Evolutionary conservation across 768 basidiomycete genomes (phyloP).

Genomic region (Fibroporia radiculosa): DNA sequence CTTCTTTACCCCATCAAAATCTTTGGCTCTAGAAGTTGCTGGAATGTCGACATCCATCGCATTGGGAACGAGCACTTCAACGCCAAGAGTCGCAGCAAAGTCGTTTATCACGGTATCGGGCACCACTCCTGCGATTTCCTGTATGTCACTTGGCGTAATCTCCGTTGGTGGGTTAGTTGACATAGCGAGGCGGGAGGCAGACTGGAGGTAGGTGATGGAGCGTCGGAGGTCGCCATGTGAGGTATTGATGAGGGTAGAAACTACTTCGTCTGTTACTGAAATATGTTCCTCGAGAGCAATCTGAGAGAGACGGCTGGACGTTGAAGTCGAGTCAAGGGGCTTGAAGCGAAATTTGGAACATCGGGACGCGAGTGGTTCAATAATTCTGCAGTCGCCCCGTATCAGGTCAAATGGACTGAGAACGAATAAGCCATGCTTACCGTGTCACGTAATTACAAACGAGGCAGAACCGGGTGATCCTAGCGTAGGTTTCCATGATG

Average conservation of each 20-base stretch:
- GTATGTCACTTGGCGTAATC: constrained; percentile 73
- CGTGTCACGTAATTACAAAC: constrained; percentile 99
- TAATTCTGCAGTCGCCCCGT: constrained; percentile 89
- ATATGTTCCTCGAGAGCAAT: constrained; percentile 78
- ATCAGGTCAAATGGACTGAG: neutral
- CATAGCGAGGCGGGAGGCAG: constrained; percentile 80
- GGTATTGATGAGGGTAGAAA: constrained; percentile 65
- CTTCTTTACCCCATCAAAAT: constrained; percentile 55
- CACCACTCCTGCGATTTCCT: constrained; percentile 96
- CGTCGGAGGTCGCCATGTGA: constrained; percentile 93
- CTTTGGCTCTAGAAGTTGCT: constrained; percentile 17
- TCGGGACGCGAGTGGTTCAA: constrained; percentile 96
- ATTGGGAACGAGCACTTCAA: constrained; percentile 42
- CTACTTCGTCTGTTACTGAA: constrained; percentile 44
- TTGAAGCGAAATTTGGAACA: constrained; percentile 99
- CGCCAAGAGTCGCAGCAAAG: constrained; percentile 65
- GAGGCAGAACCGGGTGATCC: constrained; percentile 95
- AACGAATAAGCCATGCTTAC: constrained; percentile 33
- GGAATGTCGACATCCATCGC: constrained; percentile 38
- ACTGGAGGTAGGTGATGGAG: constrained; percentile 96
- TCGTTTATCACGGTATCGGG: constrained; percentile 64
- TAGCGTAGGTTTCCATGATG: constrained; percentile 99
- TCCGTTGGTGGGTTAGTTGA: constrained; percentile 64
- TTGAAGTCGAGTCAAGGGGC: constrained; percentile 75
- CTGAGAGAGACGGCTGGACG: constrained; percentile 64